Evolutionary conservation across 2,329 filamentous ascomycete species (phyloP).

Genomic region (Phaeosphaeriaceae sp.): DNA sequence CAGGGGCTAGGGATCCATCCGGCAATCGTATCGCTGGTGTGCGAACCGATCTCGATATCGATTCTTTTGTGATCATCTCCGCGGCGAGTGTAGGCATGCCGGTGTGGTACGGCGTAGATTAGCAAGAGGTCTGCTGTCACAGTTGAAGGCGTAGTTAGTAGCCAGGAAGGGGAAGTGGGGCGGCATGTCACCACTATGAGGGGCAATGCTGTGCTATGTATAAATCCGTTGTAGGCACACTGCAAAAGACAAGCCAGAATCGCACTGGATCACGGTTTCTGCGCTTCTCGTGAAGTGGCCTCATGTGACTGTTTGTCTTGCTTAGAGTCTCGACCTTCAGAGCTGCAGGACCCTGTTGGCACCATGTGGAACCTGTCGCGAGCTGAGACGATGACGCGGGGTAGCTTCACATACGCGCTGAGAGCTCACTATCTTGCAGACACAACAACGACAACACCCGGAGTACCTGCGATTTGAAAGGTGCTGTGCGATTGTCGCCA

Average conservation of each 20-base stretch:
- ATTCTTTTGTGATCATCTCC: background rate
- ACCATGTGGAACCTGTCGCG: background rate
- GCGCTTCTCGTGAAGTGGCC: background rate
- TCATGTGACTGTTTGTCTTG: background rate
- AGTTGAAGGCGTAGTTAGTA: background rate
- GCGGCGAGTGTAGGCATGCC: background rate
- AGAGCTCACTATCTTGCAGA: background rate
- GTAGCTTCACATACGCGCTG: background rate
- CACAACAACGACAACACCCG: background rate
- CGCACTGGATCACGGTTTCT: background rate
- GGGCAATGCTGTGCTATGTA: background rate
- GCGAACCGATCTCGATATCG: background rate
- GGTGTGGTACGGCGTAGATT: background rate
- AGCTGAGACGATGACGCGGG: background rate
- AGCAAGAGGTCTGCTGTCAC: background rate
- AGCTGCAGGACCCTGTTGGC: conserved; percentile 1
- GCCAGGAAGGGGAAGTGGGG: background rate
- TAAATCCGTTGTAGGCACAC: too few species aligned
- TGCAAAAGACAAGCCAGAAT: too few species aligned
- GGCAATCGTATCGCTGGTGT: background rate
- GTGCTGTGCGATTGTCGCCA: conserved; percentile 27
- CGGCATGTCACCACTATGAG: background rate
- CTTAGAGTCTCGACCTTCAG: background rate
- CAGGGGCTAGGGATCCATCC: background rate
- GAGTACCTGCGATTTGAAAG: conserved; percentile 1